Conservation (phyloP, 2,329 filamentous ascomycete genomes). For the Fusarium continuum region DNA sequence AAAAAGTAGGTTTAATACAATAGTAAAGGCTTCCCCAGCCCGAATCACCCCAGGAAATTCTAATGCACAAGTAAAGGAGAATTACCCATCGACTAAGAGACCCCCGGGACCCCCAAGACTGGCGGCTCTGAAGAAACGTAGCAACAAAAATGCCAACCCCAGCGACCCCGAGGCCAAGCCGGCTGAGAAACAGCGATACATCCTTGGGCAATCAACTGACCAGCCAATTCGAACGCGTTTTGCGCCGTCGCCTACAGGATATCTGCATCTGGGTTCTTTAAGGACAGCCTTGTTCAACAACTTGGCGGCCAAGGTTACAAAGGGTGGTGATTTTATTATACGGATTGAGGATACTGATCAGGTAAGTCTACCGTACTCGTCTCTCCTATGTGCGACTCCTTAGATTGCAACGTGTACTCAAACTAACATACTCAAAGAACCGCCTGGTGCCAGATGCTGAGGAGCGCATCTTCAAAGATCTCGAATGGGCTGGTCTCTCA, state of each 20-base stretch:
- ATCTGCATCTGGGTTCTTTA: constrained; percentile 89
- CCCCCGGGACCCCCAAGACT: constrained; percentile 35
- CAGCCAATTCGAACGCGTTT: constrained; percentile 71
- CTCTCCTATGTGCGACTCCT: neutral
- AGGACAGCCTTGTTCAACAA: constrained; percentile 97
- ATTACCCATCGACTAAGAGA: neutral
- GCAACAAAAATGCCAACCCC: neutral
- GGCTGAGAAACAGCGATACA: constrained; percentile 36
- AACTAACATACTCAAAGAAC: constrained; percentile 61
- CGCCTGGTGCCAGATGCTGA: constrained; percentile 85
- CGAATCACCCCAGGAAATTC: neutral
- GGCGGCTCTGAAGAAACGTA: constrained; percentile 39
- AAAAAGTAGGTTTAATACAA: constrained; percentile 5
- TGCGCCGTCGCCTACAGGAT: constrained; percentile 94
- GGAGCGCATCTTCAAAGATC: constrained; percentile 76
- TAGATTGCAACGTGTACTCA: neutral
- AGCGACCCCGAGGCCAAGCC: neutral
- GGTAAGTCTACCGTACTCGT: constrained; percentile 57
- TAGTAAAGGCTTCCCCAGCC: neutral
- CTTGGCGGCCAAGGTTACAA: constrained; percentile 83
- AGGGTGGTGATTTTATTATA: constrained; percentile 85
- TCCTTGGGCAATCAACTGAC: constrained; percentile 63
- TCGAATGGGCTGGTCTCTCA: constrained; percentile 86
- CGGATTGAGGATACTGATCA: constrained; percentile 96
- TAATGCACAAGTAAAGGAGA: neutral